Base-by-base conservation (phyloP, 2,329 filamentous ascomycete genomes). In the Fonsecaea pugnacius region DNA sequence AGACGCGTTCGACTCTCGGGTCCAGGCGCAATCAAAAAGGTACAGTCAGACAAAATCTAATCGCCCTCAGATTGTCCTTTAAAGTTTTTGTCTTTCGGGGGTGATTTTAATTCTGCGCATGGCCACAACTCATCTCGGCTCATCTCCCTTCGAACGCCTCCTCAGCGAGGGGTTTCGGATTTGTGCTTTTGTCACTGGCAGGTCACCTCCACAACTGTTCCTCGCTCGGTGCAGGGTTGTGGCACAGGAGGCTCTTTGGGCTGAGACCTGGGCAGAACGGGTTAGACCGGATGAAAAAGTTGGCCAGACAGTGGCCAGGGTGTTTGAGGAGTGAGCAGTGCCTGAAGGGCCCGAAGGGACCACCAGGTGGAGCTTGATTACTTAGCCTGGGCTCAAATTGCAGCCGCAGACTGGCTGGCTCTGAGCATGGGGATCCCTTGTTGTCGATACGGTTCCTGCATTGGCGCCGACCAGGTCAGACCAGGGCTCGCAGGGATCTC, bases 371-470 rank as follows among this genome's bases (percentile, higher is more conserved):
- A 27, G 43, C 21, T 12, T 12, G 55, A 48, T 58, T 32, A 40
- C 46, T 48, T 59, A 35, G 60, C 60, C 24, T 35, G 16, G 43
- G 14, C 53, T 57, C 52, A 55, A 48, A 50, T 54, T 55, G 40
- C 51, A n/a, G 24, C 16, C 12, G 33, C 40, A 32, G 18, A 35
- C 30, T 56, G 59, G 38, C 60, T 58, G 36, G n/a, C 32, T 40
- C 12, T n/a, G 27, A 55, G 59, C 51, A 60, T 43, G 32, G 58
- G 64, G 50, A 38, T 59, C 21, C 57, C 57, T 52, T 33, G 57
- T 40, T 36, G 32, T 36, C 46, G 35, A 59, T 35, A 35, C 27
- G 62, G 66, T 68, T 68, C 66, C 66, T 68, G 66, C 66, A 68
- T 68, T 68, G 66, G 64, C 66, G 66, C 64, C 65, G 56, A 60